These are phyloP conservation scores for Diaporthe vaccinii DNA, from an alignment of 2,329 filamentous ascomycete genomes.

Conservation along the genomic window DNA sequence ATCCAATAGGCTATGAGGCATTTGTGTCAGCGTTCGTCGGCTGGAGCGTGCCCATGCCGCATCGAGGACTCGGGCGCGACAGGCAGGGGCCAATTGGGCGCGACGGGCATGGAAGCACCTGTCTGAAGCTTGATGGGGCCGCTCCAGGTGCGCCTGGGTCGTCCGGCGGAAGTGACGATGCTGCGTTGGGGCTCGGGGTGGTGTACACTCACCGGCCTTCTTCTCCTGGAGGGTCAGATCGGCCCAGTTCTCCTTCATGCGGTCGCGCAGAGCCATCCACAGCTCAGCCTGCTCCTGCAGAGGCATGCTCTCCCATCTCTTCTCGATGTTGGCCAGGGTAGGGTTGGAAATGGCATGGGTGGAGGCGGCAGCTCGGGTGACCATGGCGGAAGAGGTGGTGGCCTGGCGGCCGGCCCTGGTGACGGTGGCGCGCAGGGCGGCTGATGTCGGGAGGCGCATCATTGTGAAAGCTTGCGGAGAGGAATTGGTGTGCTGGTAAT, in stretches of 20 bases:
- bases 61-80: slow-evolving; percentile 42
- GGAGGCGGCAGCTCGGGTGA: slow-evolving; percentile 69
- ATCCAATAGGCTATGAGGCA: slow-evolving; percentile 91
- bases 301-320: slow-evolving; percentile 98
- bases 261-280: slow-evolving; percentile 98
- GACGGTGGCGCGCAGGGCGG: slow-evolving; percentile 63
- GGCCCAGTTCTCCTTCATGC: slow-evolving; percentile 98
- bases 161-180: background rate
- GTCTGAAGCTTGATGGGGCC: background rate
- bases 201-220: slow-evolving; percentile 88
- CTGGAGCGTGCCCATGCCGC: slow-evolving; percentile 36
- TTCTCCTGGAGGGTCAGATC: slow-evolving; percentile 97
- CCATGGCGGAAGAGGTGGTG: slow-evolving; percentile 53
- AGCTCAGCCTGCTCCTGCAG: slow-evolving; percentile 99
- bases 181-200: slow-evolving; percentile 5
- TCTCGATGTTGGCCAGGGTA: slow-evolving; percentile 97
- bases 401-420: slow-evolving; percentile 55
- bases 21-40: slow-evolving; percentile 53
- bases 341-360: slow-evolving; percentile 98
- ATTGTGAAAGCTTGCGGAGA: slow-evolving; percentile 53
- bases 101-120: background rate
- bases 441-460: slow-evolving; percentile 68
- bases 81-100: slow-evolving; percentile 40
- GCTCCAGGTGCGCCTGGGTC: background rate
- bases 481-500: slow-evolving; percentile 28